Evolutionary conservation across 169 alveolate genomes (phyloP), one percentile per base, ranked within the genome.

Genomic region (Plasmodium adleri): DNA sequence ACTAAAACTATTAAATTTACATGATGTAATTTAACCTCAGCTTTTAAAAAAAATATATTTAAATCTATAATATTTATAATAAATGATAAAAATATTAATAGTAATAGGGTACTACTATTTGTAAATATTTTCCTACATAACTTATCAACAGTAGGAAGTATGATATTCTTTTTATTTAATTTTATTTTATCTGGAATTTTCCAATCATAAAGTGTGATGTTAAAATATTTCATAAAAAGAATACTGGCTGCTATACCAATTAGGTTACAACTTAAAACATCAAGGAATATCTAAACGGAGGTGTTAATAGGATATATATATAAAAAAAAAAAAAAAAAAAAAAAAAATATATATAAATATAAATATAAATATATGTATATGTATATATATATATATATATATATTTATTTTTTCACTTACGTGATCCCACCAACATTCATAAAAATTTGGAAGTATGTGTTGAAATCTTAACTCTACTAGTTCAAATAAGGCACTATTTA

Each of bases 361-460:
- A n/a, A n/a, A 15, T 3, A 66, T 20, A 52, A 58, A 52, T 70
- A 45, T 78, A 28, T 63, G 20, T 20, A 13, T 8, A 47, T 68
- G 15, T 68, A 22, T 43, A n/a, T 22, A 64, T 26, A 64, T 26
- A 45, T 32, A 15, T 68, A 13, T 73, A 3, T 15, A 10, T 28
- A 10, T 75, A 0, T 32, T 47, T 75, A 28, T 75, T 63, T 60
- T 54, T 12, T 12, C 67, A 54, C 90, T 80, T 52, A 80, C 90
- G 49, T 80, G 90, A 15, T 80, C 90, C 90, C 90, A 80, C 90
- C 90, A 80, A 26, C 90, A 80, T 60, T 80, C 90, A 49, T 80
- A 80, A 80, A 80, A 80, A 47, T 80, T 80, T 12, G 90, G 90
- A 70, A 80, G 70, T 17, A 80, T 26, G 24, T 80, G 80, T 47